Percentiles rank a stretch among this genome's conserved stretches.
Conservation (phyloP, 768 basidiomycete genomes). For the Mycena floridula region DNA sequence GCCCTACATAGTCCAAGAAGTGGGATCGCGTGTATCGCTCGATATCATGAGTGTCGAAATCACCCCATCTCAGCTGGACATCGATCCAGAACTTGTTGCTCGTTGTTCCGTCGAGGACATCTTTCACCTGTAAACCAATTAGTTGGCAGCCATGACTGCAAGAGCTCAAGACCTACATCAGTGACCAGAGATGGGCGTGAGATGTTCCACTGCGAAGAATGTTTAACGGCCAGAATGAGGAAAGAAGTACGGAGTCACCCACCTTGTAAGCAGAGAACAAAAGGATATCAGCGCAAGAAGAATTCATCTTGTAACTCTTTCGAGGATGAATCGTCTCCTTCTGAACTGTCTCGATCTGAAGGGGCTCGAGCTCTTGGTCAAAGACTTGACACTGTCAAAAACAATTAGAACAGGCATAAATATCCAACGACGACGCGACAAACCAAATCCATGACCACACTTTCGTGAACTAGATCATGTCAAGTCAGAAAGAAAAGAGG, state of each 20-base stretch:
- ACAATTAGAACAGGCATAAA: not conserved
- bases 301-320: constrained; percentile 99
- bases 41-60: constrained; percentile 98
- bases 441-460: constrained; percentile 87
- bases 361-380: constrained; percentile 95
- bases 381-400: constrained; percentile 84
- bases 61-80: constrained; percentile 93
- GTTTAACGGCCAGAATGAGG: not conserved
- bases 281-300: constrained; percentile 97
- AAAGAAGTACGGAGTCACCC: constrained; percentile 1
- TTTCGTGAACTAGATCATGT: constrained; percentile 64
- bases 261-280: constrained; percentile 93
- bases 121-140: constrained; percentile 60
- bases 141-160: constrained; percentile 15
- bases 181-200: constrained; percentile 92
- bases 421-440: constrained; percentile 12
- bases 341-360: constrained; percentile 98
- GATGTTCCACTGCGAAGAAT: constrained; percentile 85
- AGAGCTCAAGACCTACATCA: constrained; percentile 45
- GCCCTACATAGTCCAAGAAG: constrained; percentile 90
- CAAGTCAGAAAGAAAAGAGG: constrained; percentile 9
- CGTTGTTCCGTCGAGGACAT: constrained; percentile 95
- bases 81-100: constrained; percentile 99
- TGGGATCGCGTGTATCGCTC: constrained; percentile 98
- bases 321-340: constrained; percentile 99